Evolutionary conservation across 1,139 yeast genomes (phyloP).

Genomic region (Candida smagusa): DNA sequence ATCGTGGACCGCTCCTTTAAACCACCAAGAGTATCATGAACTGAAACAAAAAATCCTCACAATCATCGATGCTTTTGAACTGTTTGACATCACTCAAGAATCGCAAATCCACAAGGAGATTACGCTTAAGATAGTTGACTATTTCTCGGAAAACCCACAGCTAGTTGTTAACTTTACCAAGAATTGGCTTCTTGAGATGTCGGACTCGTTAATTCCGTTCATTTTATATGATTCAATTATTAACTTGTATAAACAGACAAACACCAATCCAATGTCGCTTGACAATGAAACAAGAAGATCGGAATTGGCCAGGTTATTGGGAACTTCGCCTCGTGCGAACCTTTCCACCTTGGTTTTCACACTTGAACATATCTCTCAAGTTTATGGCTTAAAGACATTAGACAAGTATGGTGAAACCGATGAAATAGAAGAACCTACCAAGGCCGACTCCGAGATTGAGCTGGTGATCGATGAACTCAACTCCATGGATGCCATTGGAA

Average conservation of each 20-base stretch:
- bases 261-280: constrained; percentile 6
- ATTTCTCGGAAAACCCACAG: constrained; percentile 14
- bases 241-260: constrained; percentile 17
- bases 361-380: constrained; percentile 33
- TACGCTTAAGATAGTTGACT: constrained; percentile 18
- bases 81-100: constrained; percentile 19
- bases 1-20: constrained; percentile 32
- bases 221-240: constrained; percentile 37
- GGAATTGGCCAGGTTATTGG: constrained; percentile 26
- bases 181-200: constrained; percentile 42
- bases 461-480: constrained; percentile 21
- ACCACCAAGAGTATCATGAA: constrained; percentile 34
- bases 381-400: constrained; percentile 23
- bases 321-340: constrained; percentile 42
- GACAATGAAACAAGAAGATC: constrained; percentile 8
- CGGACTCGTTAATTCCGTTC: constrained; percentile 45
- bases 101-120: constrained; percentile 21
- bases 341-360: constrained; percentile 36
- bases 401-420: constrained; percentile 31
- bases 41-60: constrained; percentile 30
- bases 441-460: constrained; percentile 12
- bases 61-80: constrained; percentile 19
- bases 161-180: constrained; percentile 29
- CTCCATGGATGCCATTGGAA: constrained; percentile 36
- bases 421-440: constrained; percentile 23